Evolutionary conservation across 148 eudicot species (phyloP).

Genomic region (Silene latifolia): DNA sequence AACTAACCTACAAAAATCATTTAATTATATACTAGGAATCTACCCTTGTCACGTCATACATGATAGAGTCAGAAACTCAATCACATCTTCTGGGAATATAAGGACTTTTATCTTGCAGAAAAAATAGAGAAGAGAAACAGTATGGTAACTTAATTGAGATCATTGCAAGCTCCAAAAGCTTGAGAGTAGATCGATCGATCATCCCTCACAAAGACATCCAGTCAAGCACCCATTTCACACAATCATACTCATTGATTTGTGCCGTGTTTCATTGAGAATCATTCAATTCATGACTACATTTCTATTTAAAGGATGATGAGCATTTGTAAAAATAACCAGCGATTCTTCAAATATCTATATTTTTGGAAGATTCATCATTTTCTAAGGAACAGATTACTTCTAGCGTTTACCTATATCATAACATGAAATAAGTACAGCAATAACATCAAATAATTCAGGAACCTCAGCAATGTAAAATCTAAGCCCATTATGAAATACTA

Average conservation of each 20-base stretch:
- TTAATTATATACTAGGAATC: too few species aligned
- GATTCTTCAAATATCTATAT: too few species aligned
- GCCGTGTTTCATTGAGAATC: not conserved
- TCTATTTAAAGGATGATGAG: not conserved
- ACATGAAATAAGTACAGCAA: too few species aligned
- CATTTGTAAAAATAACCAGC: too few species aligned
- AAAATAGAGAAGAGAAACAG: not conserved
- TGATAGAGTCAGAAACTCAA: not conserved
- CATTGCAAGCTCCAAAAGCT: not conserved
- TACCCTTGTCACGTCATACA: too few species aligned
- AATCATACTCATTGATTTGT: not conserved
- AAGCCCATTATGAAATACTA: not conserved
- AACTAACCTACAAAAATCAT: too few species aligned
- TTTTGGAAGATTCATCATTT: too few species aligned
- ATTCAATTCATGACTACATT: not conserved
- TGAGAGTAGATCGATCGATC: not conserved
- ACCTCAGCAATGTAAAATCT: not conserved
- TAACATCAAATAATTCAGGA: too few species aligned
- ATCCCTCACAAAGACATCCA: not conserved
- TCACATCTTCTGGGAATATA: not conserved
- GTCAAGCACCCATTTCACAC: not conserved
- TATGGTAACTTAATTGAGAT: not conserved
- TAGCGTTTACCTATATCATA: too few species aligned
- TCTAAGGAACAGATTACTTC: too few species aligned
- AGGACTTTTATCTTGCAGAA: not conserved